A percentile compares a stretch with the other conserved stretches of the same genome.
Evolutionary conservation across 352 stramenopile genomes (phyloP).

Genomic region (Pythium aphanidermatum): DNA sequence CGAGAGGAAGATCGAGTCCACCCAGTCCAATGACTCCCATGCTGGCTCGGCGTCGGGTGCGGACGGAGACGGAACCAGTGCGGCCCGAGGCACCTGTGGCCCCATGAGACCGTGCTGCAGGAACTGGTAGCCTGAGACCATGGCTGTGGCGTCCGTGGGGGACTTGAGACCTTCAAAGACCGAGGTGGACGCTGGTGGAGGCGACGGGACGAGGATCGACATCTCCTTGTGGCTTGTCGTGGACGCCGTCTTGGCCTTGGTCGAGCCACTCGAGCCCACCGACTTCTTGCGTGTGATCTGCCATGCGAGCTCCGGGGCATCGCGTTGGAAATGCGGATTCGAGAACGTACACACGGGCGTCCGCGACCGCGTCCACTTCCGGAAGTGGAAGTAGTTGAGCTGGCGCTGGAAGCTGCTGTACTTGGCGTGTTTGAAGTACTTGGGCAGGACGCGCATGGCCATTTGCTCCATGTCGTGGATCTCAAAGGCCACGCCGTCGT

Average conservation of each 20-base stretch:
- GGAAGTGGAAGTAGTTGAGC: conserved; percentile 77
- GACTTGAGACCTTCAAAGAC: conserved; percentile 1
- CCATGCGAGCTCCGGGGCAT: conserved; percentile 49
- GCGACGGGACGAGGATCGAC: too few relatives aligned
- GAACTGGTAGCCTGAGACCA: neutral
- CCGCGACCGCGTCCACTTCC: conserved; percentile 33
- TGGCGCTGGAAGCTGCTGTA: conserved; percentile 85
- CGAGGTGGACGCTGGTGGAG: conserved; percentile 4
- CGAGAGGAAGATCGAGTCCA: too few relatives aligned
- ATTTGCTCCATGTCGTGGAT: conserved; percentile 35
- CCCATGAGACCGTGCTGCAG: neutral
- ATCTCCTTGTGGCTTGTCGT: too few relatives aligned
- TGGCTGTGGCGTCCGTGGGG: conserved; percentile 4
- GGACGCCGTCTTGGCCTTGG: neutral
- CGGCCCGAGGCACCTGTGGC: neutral
- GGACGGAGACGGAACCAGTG: neutral
- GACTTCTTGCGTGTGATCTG: conserved; percentile 63
- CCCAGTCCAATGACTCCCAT: too few relatives aligned
- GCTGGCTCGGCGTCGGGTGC: neutral
- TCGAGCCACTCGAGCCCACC: conserved; percentile 9
- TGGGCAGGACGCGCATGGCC: conserved; percentile 63
- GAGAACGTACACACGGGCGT: conserved; percentile 28
- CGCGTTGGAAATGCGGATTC: conserved; percentile 44
- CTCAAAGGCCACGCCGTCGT: conserved; percentile 26
- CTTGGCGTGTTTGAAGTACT: conserved; percentile 83